Base-by-base conservation (phyloP, 1,139 yeast genomes). In the Petasospora fabianii region DNA sequence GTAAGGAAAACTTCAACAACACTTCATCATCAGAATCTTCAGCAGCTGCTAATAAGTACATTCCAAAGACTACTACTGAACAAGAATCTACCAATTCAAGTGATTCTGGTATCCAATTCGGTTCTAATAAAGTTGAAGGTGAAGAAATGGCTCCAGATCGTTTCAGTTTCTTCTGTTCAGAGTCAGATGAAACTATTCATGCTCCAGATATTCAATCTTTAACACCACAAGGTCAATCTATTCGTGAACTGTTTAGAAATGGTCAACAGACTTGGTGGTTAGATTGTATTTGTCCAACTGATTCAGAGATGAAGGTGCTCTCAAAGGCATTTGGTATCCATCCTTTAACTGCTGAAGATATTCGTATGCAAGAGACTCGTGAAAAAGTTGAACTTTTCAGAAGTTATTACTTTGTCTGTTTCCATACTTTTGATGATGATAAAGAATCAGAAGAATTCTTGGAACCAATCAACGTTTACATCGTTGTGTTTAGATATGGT, bases 311-410 rank as follows among this genome's bases (percentile, higher is more conserved):
- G 80, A 75, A 76, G 53, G 73, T 75, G 48, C 58, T 78, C 26
- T 72, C 82, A 7, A 77, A 77, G 63, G 82, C 87, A 0, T 83
- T 83, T 58, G 86, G 87, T n/a, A 79, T 83, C 61, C 92, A 83
- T 66, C 92, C 92, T 36, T 74, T 83, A 66, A 81, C 88, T 0
- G 84, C 92, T 2, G 94, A 84, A 64, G 94, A 84, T 78, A 83
- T 84, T 49, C 63, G 90, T 48, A 81, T 82, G 79, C 87, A 82
- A 61, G 94, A 84, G 66, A 77, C 88, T 31, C 85, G 92, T 65
- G 94, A 84, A 65, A 84, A 84, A 57, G 97, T 92, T 17, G 98
- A 92, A 61, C 62, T 92, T 34, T 92, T 92, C 67, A 78, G 81
- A 52, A 84, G 85, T 48, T 92, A 92, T 59, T 92, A 92, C 60